Percentiles rank a stretch among this genome's conserved stretches.
phyloP scores from a whole-genome alignment of 352 stramenopile species.

The Elongisporangium prolatum region DNA sequence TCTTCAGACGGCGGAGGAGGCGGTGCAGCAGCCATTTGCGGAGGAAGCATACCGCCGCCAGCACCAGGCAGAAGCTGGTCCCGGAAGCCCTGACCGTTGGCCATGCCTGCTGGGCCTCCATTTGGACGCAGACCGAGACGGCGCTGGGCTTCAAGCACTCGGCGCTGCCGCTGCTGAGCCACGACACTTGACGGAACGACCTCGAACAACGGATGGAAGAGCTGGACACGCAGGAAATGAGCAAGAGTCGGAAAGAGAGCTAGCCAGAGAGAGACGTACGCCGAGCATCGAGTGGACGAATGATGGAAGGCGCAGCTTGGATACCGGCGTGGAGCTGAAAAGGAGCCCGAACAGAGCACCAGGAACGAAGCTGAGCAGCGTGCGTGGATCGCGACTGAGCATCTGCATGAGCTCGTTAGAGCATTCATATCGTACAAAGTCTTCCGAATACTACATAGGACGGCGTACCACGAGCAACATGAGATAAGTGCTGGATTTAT shows the following conservation, averaged over 20 bases:
- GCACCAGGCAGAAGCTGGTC: constrained; percentile 76
- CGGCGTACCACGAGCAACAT: constrained; percentile 62
- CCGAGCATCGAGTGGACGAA: constrained; percentile 62
- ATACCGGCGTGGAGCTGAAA: constrained; percentile 66
- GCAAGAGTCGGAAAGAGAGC: not conserved
- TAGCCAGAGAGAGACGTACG: constrained; percentile 13
- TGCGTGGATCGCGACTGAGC: constrained; percentile 48
- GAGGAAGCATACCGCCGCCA: constrained; percentile 41
- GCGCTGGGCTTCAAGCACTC: constrained; percentile 63
- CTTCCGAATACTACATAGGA: not conserved
- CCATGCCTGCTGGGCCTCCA: constrained; percentile 11
- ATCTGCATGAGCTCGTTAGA: constrained; percentile 32
- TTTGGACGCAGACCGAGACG: constrained; percentile 53
- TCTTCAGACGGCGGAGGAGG: constrained; percentile 55
- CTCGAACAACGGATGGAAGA: constrained; percentile 73
- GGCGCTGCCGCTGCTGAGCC: constrained; percentile 68
- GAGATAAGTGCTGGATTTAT: constrained; percentile 78
- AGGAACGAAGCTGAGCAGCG: constrained; percentile 54
- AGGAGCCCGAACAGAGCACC: constrained; percentile 57
- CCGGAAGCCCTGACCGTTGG: constrained; percentile 61
- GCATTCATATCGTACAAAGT: too few relatives aligned
- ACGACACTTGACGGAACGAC: constrained; percentile 64
- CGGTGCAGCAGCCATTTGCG: constrained; percentile 40
- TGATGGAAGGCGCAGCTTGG: constrained; percentile 64
- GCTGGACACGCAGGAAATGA: constrained; percentile 10